Base-by-base conservation (phyloP, 208 protist genomes). In the Leishmania mexicana region DNA sequence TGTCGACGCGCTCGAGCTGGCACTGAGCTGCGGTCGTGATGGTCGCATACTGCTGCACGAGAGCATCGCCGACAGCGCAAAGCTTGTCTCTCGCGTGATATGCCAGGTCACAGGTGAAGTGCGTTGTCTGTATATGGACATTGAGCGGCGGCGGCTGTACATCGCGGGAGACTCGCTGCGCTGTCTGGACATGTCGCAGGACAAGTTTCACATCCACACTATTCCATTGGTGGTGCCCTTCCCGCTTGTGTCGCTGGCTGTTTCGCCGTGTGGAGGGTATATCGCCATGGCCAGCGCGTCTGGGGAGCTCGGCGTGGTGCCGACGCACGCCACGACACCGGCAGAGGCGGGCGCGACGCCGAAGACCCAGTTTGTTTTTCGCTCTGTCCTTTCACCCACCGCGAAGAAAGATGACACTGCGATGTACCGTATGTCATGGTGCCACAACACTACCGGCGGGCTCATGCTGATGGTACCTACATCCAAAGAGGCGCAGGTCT, bases 121-220 rank as follows among this genome's bases (percentile, higher is more conserved):
- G 70, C 91, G 92, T 54, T 93, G 85, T 75, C 71, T 97, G 58
- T 70, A 88, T 45, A 89, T 96, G 81, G 93, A 97, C 79, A 78
- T 79, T 0, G 80, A 82, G 74, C 86, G 86, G 64, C 85, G 85
- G 1, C 92, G 93, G 54, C 75, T 96, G n/a, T 96, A 96, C 76
- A 90, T 96, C 76, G 94, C 84, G n/a, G 94, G 94, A 17, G 93
- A 97, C 84, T 95, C 93, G 6, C 87, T 97, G 35, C 92, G 93
- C 38, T 94, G 88, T 74, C 86, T 97, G 21, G 77, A 87, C 38
- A 93, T 96, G 89, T 31, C 64, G 38, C 72, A 60, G 42, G 76
- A 75, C 38, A 79, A 83, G 13, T 94, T 93, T 67, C 75, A 88
- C 1, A 92, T 96, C 11, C 78, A 73, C 17, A 93, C 87, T 19